These are phyloP conservation scores for Candida mesenterica DNA, from an alignment of 1,139 yeast species.

Conservation along the genomic window DNA sequence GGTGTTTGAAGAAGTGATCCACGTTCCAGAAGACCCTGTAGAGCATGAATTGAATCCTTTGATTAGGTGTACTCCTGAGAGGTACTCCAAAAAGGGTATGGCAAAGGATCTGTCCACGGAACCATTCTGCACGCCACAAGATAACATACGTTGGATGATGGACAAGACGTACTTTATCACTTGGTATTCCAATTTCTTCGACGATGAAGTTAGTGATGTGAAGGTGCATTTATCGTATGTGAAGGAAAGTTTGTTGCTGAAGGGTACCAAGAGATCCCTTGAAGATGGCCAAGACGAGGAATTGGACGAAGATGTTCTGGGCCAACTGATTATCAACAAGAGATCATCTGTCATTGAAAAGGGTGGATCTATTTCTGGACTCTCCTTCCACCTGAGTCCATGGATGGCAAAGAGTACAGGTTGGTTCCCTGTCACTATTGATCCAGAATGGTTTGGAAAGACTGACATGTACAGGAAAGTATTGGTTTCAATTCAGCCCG, in stretches of 20 bases:
- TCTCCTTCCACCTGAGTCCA: constrained; percentile 62
- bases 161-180: constrained; percentile 71
- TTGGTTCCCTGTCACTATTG: constrained; percentile 55
- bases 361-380: constrained; percentile 40
- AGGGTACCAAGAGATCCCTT: constrained; percentile 51
- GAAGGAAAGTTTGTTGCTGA: constrained; percentile 51
- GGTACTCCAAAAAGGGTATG: constrained; percentile 62
- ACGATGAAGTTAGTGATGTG: constrained; percentile 53
- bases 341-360: constrained; percentile 38
- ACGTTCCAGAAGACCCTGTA: constrained; percentile 63
- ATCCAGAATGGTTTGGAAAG: constrained; percentile 56
- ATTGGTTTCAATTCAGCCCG: constrained; percentile 70
- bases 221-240: constrained; percentile 66
- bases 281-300: not conserved
- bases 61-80: constrained; percentile 80
- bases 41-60: constrained; percentile 72
- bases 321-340: constrained; percentile 13
- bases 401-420: constrained; percentile 73
- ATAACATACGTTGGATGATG: constrained; percentile 51
- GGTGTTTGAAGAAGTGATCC: constrained; percentile 50
- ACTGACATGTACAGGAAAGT: constrained; percentile 49
- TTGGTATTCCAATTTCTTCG: constrained; percentile 71
- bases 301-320: constrained; percentile 1
- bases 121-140: constrained; percentile 83
- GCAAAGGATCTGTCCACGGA: constrained; percentile 56